Evolutionary conservation across 2,329 filamentous ascomycete genomes (phyloP), one percentile per base, ranked within the genome.

Genomic region (Fusarium coffeatum): DNA sequence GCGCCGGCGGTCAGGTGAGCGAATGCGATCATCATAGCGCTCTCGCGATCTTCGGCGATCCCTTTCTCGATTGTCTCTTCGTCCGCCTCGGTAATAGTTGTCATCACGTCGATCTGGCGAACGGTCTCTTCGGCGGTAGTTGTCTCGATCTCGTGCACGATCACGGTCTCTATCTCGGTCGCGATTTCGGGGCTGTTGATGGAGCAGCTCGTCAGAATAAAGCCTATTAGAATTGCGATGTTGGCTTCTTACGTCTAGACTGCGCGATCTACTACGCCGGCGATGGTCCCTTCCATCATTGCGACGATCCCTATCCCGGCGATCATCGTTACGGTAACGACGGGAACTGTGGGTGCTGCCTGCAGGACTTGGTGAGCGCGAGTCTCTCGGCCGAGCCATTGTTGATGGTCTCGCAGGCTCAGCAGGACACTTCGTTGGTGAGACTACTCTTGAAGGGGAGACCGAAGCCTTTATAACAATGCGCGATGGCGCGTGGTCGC

Each of bases 361-460:
- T 94, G 91, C 90, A 90, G 92, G 92, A 90, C 91, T 93, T 92
- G 92, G 93, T 94, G 92, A 95, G 92, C 92, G 87, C 83, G 87
- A 88, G 85, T 88, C 86, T 86, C 85, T 88, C 83, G 84, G 87
- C 82, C 87, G 87, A 88, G 86, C 86, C 87, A 89, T 89, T 71
- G 72, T 79, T 77, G 76, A 58, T 76, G 77, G 77, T 79, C 78
- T 80, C 78, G 78, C 75, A 77, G 76, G 79, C 80, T 81, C 79
- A 78, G 79, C 76, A 80, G 78, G 77, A 79, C 75, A 77, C 78
- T 78, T 76, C 69, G 74, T 73, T 78, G 78, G 76, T 80, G 77
- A 80, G 78, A 78, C 73, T 81, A 81, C 79, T 80, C 78, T 79
- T 76, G 73, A 54, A 59, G 58, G 62, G 51, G 47, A 69, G 60